phyloP scores from a whole-genome alignment of 2,329 filamentous ascomycete species.

The Fusarium domesticum region DNA sequence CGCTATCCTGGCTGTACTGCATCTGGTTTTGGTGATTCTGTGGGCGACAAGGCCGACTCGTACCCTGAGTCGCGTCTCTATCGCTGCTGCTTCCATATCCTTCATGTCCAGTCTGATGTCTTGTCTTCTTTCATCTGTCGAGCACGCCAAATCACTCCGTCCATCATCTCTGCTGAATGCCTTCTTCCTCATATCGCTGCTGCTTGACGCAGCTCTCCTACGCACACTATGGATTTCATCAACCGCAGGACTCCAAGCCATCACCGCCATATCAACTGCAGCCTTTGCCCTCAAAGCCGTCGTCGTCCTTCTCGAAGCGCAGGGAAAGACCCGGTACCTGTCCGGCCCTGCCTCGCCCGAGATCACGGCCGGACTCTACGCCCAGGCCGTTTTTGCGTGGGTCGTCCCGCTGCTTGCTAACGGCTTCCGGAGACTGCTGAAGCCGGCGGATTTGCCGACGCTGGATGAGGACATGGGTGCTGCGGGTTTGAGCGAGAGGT shows the following conservation, averaged over 20 bases:
- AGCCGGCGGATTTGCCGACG: constrained; percentile 34
- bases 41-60: constrained; percentile 27
- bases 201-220: constrained; percentile 35
- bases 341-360: constrained; percentile 36
- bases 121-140: constrained; percentile 32
- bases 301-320: constrained; percentile 38
- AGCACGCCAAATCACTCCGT: constrained; percentile 33
- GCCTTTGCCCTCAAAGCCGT: constrained; percentile 36
- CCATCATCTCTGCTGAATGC: constrained; percentile 34
- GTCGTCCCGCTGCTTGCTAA: constrained; percentile 36
- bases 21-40: constrained; percentile 34
- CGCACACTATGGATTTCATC: constrained; percentile 36
- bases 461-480: constrained; percentile 35
- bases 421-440: constrained; percentile 37
- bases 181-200: constrained; percentile 35
- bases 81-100: constrained; percentile 34
- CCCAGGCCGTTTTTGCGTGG: constrained; percentile 39
- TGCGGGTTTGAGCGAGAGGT: constrained; percentile 28
- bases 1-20: constrained; percentile 29
- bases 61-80: constrained; percentile 26
- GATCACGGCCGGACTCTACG: constrained; percentile 38
- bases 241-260: constrained; percentile 20
- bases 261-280: constrained; percentile 36
- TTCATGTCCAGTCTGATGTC: constrained; percentile 33
- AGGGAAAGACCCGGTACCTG: constrained; percentile 36